Base-by-base conservation (phyloP, 2,329 filamentous ascomycete species). In the Scleromitrula shiraiana region DNA sequence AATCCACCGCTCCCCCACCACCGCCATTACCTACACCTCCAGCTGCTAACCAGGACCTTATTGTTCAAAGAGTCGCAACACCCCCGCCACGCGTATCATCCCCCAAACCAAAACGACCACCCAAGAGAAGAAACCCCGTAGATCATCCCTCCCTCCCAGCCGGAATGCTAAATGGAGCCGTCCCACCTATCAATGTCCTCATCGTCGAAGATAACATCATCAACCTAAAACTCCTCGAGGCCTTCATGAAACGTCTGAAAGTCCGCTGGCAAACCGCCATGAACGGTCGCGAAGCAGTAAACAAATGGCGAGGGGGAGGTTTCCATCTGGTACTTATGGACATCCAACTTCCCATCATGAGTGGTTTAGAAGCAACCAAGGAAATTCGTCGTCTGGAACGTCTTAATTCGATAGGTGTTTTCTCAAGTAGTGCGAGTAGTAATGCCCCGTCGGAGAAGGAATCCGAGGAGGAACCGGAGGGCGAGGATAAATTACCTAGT, bases 131-230 rank as follows among this genome's bases (percentile, higher is more conserved):
- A 58, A 66, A 63, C 23, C 62, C 63, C 24, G 69, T 71, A 17
- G 68, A 68, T 37, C 66, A 69, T 50, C 62, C 72, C 1, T 66
- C 64, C 10, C 62, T 84, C 51, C 76, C 77, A 22, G 73, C 82
- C 4, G 82, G 78, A 24, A 74, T 87, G 59, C 76, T 95, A 23
- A 88, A 91, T 57, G 84, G 83, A 46, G 82, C 82, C 1, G 88
- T 97, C 0, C 93, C 93, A 7, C 91, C 93, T 1, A 97, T 98
- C 69, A 97, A 95, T 59, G 90, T 97, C 7, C 74, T 98, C 36
- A 95, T 98, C 52, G 93, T 98, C 12, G 93, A 98, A 70, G 93
- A 98, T 70, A 98, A 98, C 66, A 89, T 93, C 54, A 97, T 98
- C 75, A 98, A 97, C 63, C 72, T 97, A 57, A 87, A 88, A 61